Conservation (phyloP, 805 yeast species). For the Nakazawaea peltata region DNA sequence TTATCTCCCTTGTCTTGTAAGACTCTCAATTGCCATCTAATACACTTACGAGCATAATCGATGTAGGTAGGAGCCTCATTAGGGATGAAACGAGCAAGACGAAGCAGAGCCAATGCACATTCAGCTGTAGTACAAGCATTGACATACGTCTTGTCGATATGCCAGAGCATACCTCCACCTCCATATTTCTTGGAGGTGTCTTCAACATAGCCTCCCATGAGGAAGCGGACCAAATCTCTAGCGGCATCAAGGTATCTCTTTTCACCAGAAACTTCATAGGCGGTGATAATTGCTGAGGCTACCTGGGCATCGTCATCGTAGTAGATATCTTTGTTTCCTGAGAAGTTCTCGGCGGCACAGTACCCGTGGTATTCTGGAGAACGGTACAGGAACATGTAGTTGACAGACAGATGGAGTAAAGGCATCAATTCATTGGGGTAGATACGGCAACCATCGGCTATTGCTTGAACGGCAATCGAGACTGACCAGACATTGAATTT, state of each 20-base stretch:
- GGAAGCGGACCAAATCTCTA: constrained; percentile 47
- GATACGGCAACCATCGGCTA: constrained; percentile 54
- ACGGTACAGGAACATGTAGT: constrained; percentile 42
- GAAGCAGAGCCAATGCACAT: constrained; percentile 53
- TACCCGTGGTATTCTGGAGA: constrained; percentile 44
- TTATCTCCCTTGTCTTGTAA: constrained; percentile 48
- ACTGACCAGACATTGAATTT: constrained; percentile 63
- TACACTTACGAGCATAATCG: constrained; percentile 51
- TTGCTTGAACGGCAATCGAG: constrained; percentile 57
- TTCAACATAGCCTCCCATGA: constrained; percentile 58
- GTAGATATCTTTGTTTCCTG: constrained; percentile 56
- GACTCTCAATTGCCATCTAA: constrained; percentile 46
- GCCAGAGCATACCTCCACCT: constrained; percentile 66
- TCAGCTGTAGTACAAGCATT: constrained; percentile 65
- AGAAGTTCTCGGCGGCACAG: constrained; percentile 55
- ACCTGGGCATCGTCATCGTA: constrained; percentile 75
- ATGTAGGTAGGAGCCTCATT: constrained; percentile 37
- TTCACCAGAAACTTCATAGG: constrained; percentile 61
- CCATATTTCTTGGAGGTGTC: constrained; percentile 27
- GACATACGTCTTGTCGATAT: constrained; percentile 47
- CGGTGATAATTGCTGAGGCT: constrained; percentile 54
- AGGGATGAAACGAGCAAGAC: constrained; percentile 45
- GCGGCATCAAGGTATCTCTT: constrained; percentile 44
- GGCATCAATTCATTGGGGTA: constrained; percentile 47
- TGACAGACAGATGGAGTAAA: constrained; percentile 42